phyloP scores from a whole-genome alignment of 1,284 basidiomycete species.

The Apiotrichum akiyoshidainum region DNA sequence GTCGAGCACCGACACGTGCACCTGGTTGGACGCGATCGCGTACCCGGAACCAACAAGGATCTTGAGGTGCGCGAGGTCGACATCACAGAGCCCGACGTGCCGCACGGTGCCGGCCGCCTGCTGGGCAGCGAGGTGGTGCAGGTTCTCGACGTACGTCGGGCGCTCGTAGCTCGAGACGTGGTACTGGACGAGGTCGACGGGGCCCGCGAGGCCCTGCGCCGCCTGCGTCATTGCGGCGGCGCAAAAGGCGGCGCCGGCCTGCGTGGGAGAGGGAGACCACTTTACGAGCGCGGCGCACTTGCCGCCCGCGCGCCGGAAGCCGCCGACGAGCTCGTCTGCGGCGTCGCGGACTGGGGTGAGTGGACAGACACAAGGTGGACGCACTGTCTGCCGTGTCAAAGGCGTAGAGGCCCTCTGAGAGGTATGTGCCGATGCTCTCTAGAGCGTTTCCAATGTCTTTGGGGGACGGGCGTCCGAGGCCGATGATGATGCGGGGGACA shows the following conservation, averaged over 20 bases:
- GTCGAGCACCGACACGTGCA: conserved; percentile 25
- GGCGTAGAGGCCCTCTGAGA: not conserved
- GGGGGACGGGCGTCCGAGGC: not conserved
- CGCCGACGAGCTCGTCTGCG: not conserved
- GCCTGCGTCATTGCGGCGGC: conserved; percentile 3
- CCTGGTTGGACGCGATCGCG: conserved; percentile 20
- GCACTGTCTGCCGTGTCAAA: not conserved
- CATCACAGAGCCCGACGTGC: conserved; percentile 21
- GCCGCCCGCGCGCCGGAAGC: not conserved
- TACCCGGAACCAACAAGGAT: conserved; percentile 18
- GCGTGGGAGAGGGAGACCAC: conserved; percentile 6
- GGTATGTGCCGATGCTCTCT: too few species aligned
- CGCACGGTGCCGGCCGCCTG: not conserved
- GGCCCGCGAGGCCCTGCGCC: not conserved
- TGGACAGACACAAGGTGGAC: not conserved
- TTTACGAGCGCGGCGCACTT: not conserved
- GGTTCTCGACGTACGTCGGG: conserved; percentile 9
- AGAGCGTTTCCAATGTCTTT: not conserved
- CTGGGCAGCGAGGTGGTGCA: conserved; percentile 6
- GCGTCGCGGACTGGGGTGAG: not conserved
- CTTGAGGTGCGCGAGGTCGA: conserved; percentile 22
- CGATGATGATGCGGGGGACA: not conserved
- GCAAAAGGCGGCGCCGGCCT: not conserved
- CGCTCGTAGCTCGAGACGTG: conserved; percentile 12
- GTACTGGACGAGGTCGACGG: conserved; percentile 11